Base-by-base conservation (phyloP, 2,329 filamentous ascomycete genomes). In the Nigrospora oryzae region DNA sequence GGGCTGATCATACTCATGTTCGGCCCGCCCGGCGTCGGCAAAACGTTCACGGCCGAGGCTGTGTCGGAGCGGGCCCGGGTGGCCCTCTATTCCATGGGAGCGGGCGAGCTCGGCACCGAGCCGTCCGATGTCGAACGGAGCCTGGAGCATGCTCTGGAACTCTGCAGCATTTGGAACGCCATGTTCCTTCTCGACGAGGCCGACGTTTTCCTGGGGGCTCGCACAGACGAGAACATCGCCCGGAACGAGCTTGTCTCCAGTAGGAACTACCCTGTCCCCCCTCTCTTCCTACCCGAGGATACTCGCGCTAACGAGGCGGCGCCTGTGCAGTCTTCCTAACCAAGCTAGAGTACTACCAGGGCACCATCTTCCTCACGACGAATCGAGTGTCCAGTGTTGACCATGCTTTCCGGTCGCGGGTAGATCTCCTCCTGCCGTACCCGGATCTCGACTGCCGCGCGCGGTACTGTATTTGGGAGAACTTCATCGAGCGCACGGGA, bases 11-110 rank as follows among this genome's bases (percentile, higher is more conserved):
- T 71, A 19, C 61, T 73, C 0, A 60, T 73, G 12, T 66, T 63
- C 7, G 69, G 70, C 0, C 67, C 66, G 0, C 68, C 70, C 0
- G 70, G 70, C 1, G 69, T 66, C 0, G 70, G 70, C 19, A 73
- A 54, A 37, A 53, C 52, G 2, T 53, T 65, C 16, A 67, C 63
- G 1, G 64, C 63, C 2, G 60, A 66, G 46, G 58, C 62, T 10
- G 58, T 66, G 5, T 61, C 68, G 13, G 70, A 63, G 42, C 51
- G 55, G 31, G 55, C 55, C 13, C 49, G 54, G 3, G 47, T 51
- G 3, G 64, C 62, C 10, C 56, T 67, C 3, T 67, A 65, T 44
- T 52, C 49, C 10, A 54, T 65, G 13, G 52, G 51, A 11, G 51
- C 54, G 3, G 59, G 59, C 14, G 59, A 63, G 31, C 48, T 64